phyloP scores from a whole-genome alignment of 257 asterid genomes.

The Thymus quinquecostatus region DNA sequence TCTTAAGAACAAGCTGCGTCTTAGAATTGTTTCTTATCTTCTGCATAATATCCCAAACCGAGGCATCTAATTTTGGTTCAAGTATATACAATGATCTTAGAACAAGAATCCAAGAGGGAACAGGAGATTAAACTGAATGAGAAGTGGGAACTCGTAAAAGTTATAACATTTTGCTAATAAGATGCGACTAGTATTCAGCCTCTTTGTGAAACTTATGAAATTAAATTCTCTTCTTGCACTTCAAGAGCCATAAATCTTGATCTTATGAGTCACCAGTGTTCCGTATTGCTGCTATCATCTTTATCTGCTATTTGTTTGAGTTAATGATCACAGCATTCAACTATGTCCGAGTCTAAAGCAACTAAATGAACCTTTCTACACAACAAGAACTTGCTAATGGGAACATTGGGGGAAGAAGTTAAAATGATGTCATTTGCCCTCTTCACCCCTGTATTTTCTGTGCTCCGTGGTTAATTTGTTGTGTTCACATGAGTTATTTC shows the following conservation, averaged over 20 bases:
- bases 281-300: background rate
- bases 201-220: background rate
- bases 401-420: too few species aligned
- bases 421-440: too few species aligned
- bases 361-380: too few species aligned
- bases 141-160: background rate
- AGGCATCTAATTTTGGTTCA: background rate
- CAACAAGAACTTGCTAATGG: too few species aligned
- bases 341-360: too few species aligned
- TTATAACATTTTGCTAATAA: too few species aligned
- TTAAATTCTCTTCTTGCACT: too few species aligned
- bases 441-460: too few species aligned
- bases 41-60: background rate
- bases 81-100: background rate
- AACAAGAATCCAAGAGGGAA: background rate
- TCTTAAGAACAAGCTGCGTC: background rate
- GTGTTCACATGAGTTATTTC: background rate
- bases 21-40: background rate
- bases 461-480: background rate
- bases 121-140: background rate
- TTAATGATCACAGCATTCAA: too few species aligned
- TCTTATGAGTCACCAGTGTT: background rate
- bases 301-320: background rate
- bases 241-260: constrained; percentile 2
- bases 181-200: background rate